Evolutionary conservation across 2,329 filamentous ascomycete genomes (phyloP), one percentile per base, ranked within the genome.

Genomic region (Penicillium sp.): DNA sequence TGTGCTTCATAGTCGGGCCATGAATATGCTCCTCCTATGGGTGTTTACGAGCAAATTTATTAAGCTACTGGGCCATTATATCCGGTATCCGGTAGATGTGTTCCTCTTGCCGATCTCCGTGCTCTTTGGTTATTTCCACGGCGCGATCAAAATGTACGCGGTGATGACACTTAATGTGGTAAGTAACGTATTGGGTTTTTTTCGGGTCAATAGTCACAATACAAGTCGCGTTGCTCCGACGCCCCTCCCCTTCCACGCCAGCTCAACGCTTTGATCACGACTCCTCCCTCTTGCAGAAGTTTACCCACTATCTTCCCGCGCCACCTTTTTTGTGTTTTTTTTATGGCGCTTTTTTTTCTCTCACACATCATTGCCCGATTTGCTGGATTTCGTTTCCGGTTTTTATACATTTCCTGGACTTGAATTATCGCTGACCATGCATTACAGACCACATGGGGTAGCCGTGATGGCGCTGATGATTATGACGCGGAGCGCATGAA

Each of bases 1-100:
- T 16, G 73, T 81, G 31, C 76, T 78, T 58, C 84, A 87, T 58
- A 75, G 74, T 53, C 79, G 79, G 49, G 83, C 83, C 26, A 82
- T 89, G 68, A 84, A 81, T 74, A 78, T 82, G 31, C 85, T 93
- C 66, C 79, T 87, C 50, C 70, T 84, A 57, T 96, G 90, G 82
- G 91, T 93, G 85, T 87, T 91, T 64, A 90, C 92, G 72, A 93
- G 90, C 74, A 97, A 97, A 79, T 89, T 91, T 55, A 87, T 97
- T 77, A 97, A 97, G 81, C 82, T 97, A 54, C 79, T 95, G 67
- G 92, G 90, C 10, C 87, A 97, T 67, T 95, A 96, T 77, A 82
- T 89, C 68, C 88, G 90, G 63, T 90, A 96, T 74, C 92, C 93
- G 4, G 84, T 84, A 65, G 93, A 97, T 72, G 78, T 96, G 61